Percentiles rank a stretch among this genome's conserved stretches.
Evolutionary conservation across 352 stramenopile species (phyloP).

Genomic region (Plasmopara muralis): DNA sequence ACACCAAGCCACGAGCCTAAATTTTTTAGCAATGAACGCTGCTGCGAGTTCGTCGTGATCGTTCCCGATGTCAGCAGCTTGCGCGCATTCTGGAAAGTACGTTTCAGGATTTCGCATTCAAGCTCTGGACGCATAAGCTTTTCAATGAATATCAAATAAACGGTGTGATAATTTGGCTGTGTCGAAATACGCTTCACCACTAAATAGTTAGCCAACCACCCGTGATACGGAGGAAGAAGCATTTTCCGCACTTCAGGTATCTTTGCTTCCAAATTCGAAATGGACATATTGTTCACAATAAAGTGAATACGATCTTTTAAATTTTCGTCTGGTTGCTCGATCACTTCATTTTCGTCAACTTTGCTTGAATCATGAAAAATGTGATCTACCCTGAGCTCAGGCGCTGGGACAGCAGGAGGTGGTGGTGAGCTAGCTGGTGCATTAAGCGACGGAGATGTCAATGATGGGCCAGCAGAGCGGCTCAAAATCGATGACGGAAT

Average conservation of each 20-base stretch:
- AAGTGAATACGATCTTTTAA: slow-evolving; percentile 98
- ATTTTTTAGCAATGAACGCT: slow-evolving; percentile 98
- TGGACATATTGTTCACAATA: slow-evolving; percentile 99
- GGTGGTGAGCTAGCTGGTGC: slow-evolving; percentile 36
- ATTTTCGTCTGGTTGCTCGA: slow-evolving; percentile 69
- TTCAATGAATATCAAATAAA: slow-evolving; percentile 98
- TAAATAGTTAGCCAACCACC: slow-evolving; percentile 98
- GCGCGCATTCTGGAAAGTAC: slow-evolving; percentile 93
- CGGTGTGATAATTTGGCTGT: slow-evolving; percentile 97
- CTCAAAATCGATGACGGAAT: slow-evolving; percentile 39
- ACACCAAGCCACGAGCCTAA: slow-evolving; percentile 97
- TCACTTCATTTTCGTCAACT: slow-evolving; percentile 52
- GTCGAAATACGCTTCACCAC: slow-evolving; percentile 98
- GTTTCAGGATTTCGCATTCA: slow-evolving; percentile 91
- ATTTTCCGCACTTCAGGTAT: slow-evolving; percentile 94
- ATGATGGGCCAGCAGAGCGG: slow-evolving; percentile 39
- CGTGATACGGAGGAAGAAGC: slow-evolving; percentile 90
- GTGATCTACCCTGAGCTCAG: slow-evolving; percentile 68
- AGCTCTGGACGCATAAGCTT: slow-evolving; percentile 91
- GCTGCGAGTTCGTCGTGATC: slow-evolving; percentile 97
- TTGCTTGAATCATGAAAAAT: slow-evolving; percentile 75
- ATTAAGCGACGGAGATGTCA: slow-evolving; percentile 35
- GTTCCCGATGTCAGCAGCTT: slow-evolving; percentile 96
- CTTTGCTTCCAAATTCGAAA: slow-evolving; percentile 96
- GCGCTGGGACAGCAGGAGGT: slow-evolving; percentile 34